phyloP scores from a whole-genome alignment of 2,329 filamentous ascomycete genomes.

The Aureobasidium sp. region DNA sequence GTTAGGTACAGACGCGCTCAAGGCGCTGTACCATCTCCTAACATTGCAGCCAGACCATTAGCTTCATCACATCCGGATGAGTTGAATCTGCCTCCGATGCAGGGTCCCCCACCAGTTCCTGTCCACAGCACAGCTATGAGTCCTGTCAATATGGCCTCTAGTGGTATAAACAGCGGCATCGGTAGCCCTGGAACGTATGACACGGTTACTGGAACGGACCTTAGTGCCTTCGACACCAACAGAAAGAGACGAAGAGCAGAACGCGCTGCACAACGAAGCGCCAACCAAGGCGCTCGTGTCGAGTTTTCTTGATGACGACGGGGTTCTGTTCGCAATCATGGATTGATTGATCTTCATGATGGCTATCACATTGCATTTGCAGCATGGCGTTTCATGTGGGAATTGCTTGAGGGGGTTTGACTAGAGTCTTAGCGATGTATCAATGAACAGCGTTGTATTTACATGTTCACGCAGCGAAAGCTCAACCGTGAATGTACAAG shows the following conservation, averaged over 20 bases:
- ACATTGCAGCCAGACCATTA: conserved; percentile 16
- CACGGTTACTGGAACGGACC: conserved; percentile 30
- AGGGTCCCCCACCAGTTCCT: conserved; percentile 15
- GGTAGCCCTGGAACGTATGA: conserved; percentile 30
- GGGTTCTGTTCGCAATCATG: not conserved
- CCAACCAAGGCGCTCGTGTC: conserved; percentile 11
- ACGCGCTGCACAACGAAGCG: conserved; percentile 28
- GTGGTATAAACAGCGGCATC: conserved; percentile 20
- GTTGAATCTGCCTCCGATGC: conserved; percentile 16
- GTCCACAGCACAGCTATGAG: conserved; percentile 15
- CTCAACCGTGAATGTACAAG: not conserved
- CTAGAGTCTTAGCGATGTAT: conserved; percentile 2
- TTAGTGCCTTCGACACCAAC: conserved; percentile 44
- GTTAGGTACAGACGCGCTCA: conserved; percentile 21
- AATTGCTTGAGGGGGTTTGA: not conserved
- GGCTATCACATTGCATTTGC: conserved; percentile 1
- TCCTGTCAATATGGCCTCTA: conserved; percentile 14
- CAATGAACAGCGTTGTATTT: not conserved
- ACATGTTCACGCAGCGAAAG: not conserved
- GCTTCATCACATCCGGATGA: conserved; percentile 14
- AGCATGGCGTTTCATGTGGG: conserved; percentile 1
- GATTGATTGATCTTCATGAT: not conserved
- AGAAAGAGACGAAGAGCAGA: conserved; percentile 45
- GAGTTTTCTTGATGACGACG: conserved; percentile 5
- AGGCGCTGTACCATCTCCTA: conserved; percentile 14